Conservation (phyloP, 1,284 basidiomycete species). For the Leccinum griseonigrum region DNA sequence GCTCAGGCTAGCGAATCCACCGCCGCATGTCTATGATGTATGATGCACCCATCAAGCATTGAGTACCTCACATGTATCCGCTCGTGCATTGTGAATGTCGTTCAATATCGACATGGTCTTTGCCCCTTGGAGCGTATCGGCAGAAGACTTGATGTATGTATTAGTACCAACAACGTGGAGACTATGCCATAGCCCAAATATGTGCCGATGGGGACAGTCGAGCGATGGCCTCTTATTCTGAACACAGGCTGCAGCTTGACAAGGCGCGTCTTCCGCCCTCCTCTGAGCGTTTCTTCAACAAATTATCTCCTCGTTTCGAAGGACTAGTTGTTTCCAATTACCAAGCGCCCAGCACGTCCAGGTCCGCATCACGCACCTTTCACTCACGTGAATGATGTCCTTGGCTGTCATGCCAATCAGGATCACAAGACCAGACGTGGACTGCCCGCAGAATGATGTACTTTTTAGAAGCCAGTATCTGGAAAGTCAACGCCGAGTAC, state of each 20-base stretch:
- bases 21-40: not conserved
- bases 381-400: constrained; percentile 74
- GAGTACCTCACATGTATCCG: constrained; percentile 18
- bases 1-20: not conserved
- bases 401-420: constrained; percentile 25
- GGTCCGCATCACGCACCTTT: constrained; percentile 33
- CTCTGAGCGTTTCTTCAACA: constrained; percentile 29
- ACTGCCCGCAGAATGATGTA: constrained; percentile 61
- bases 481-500: constrained; percentile 60
- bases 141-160: constrained; percentile 16
- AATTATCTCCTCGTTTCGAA: constrained; percentile 61
- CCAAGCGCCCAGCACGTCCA: constrained; percentile 42
- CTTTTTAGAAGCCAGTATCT: constrained; percentile 49
- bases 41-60: constrained; percentile 3
- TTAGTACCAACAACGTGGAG: constrained; percentile 11
- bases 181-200: not conserved
- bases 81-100: constrained; percentile 9
- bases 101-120: constrained; percentile 6
- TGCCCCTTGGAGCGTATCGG: constrained; percentile 5
- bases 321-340: constrained; percentile 54
- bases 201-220: constrained; percentile 2
- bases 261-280: constrained; percentile 26
- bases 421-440: constrained; percentile 41
- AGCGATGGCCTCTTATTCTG: not conserved
- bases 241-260: constrained; percentile 12